These are phyloP conservation scores for Viridothelium virens DNA, from an alignment of 495 filamentous ascomycete species.

Conservation along the genomic window DNA sequence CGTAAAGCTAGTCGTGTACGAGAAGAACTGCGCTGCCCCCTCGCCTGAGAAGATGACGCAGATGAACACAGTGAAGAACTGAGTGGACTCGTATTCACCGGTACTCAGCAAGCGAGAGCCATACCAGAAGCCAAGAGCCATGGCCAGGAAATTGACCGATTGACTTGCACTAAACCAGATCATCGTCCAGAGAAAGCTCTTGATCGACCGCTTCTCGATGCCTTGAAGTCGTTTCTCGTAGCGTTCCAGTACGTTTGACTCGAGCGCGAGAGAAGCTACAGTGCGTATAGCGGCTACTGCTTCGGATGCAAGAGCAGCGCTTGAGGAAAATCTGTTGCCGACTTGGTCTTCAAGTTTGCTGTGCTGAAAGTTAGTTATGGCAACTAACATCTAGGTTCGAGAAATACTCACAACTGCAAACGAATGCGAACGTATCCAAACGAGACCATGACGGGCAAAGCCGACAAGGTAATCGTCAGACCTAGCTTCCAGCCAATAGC, in stretches of 20 bases:
- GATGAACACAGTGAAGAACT: conserved; percentile 26
- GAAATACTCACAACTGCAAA: conserved; percentile 37
- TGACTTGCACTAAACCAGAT: conserved; percentile 21
- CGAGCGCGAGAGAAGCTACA: conserved; percentile 46
- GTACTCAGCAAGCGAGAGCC: conserved; percentile 23
- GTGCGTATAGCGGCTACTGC: conserved; percentile 48
- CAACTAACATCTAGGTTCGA: not conserved
- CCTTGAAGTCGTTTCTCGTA: conserved; percentile 37
- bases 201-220: conserved; percentile 31
- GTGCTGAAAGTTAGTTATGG: not conserved
- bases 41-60: conserved; percentile 22
- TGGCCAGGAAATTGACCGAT: conserved; percentile 19
- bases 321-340: conserved; percentile 40
- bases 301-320: conserved; percentile 36
- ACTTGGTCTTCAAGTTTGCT: conserved; percentile 45
- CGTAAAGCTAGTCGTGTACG: conserved; percentile 21
- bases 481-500: conserved; percentile 18
- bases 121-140: conserved; percentile 26
- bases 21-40: conserved; percentile 23
- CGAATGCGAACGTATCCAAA: conserved; percentile 45
- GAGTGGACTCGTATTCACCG: conserved; percentile 21
- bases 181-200: conserved; percentile 32
- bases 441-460: conserved; percentile 35
- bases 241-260: conserved; percentile 35
- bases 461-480: conserved; percentile 13